Evolutionary conservation across 495 filamentous ascomycete genomes (phyloP).

Genomic region (Penicillium paradoxum): DNA sequence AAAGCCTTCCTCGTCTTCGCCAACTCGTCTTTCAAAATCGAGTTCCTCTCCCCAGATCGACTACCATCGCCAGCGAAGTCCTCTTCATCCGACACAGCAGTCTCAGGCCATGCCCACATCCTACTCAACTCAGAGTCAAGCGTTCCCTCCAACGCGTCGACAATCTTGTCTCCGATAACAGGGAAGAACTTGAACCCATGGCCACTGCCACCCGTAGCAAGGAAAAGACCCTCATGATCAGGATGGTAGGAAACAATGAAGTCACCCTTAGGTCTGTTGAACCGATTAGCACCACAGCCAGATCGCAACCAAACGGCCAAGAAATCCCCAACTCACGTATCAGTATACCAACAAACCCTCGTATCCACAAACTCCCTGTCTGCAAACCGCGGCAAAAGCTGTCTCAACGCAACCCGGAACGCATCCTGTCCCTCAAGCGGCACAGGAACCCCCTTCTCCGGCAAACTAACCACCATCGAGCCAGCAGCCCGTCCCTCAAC

Average conservation of each 20-base stretch:
- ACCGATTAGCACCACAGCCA: constrained; percentile 1
- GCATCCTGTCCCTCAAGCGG: constrained; percentile 59
- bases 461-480: constrained; percentile 40
- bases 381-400: constrained; percentile 58
- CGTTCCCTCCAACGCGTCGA: constrained; percentile 57
- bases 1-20: constrained; percentile 31
- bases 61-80: constrained; percentile 51
- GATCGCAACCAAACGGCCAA: background rate
- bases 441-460: constrained; percentile 32
- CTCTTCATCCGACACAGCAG: constrained; percentile 24
- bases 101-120: constrained; percentile 63
- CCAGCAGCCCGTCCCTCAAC: background rate
- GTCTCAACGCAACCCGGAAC: constrained; percentile 55
- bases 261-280: constrained; percentile 56
- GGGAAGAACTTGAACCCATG: constrained; percentile 91
- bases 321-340: constrained; percentile 54
- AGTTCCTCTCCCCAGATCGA: constrained; percentile 24
- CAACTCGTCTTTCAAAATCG: constrained; percentile 38
- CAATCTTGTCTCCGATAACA: constrained; percentile 73
- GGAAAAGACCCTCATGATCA: constrained; percentile 57
- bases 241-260: constrained; percentile 81
- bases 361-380: constrained; percentile 62
- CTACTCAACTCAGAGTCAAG: constrained; percentile 52
- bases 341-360: constrained; percentile 86
- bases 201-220: constrained; percentile 81